phyloP scores from a whole-genome alignment of 441 rosid genomes.

The Corymbia citriodora region DNA sequence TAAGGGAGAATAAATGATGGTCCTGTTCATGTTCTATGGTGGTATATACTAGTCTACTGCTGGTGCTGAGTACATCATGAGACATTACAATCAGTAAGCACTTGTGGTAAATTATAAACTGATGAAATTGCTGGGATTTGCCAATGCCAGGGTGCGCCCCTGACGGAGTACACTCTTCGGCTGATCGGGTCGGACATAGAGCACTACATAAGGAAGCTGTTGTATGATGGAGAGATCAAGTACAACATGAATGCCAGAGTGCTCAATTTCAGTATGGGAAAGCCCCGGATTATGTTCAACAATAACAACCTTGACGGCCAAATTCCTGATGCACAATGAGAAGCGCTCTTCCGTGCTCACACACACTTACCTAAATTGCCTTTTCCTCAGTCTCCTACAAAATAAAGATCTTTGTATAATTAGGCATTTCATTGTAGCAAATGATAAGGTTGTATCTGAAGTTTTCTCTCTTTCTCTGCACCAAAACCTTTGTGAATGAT shows the following conservation, averaged over 20 bases:
- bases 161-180: slow-evolving; percentile 90
- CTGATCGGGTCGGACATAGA: slow-evolving; percentile 89
- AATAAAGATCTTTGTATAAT: not conserved
- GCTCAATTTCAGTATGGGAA: slow-evolving; percentile 94
- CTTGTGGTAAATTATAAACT: not conserved
- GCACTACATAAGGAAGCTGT: slow-evolving; percentile 83
- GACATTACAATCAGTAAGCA: not conserved
- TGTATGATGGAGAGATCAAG: slow-evolving; percentile 79
- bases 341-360: rapidly evolving
- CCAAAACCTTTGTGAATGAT: not conserved
- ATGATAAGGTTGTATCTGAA: not conserved
- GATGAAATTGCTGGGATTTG: not conserved
- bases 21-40: not conserved
- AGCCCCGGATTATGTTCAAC: slow-evolving; percentile 60
- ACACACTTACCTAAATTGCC: not conserved
- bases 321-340: not conserved
- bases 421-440: not conserved
- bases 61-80: not conserved
- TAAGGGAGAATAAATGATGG: not conserved
- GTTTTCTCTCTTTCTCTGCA: not conserved
- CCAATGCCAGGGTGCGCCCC: slow-evolving; percentile 68
- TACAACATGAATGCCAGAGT: slow-evolving; percentile 84
- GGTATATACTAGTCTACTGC: not conserved
- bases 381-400: not conserved
- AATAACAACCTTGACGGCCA: not conserved